A percentile compares a stretch with the other conserved stretches of the same genome.
Conservation (phyloP, 768 basidiomycete species). For the Suillus subaureus region DNA sequence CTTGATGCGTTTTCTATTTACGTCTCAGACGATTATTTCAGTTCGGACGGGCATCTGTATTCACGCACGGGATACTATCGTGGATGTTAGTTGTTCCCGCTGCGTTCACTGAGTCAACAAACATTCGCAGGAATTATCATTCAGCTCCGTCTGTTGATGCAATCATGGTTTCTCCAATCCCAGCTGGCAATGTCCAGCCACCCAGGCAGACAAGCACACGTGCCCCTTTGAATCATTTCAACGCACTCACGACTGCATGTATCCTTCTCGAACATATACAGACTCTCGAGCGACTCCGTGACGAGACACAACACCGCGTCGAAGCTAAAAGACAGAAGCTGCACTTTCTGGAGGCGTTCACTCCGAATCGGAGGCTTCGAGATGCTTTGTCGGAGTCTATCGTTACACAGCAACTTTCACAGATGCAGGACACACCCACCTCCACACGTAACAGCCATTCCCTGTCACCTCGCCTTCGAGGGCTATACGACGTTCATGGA, state of each 20-base stretch:
- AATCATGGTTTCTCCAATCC: neutral
- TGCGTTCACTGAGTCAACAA: neutral
- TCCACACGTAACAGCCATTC: conserved; percentile 9
- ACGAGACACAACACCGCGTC: conserved; percentile 6
- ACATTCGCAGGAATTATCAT: neutral
- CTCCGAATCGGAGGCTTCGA: neutral
- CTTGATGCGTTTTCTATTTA: neutral
- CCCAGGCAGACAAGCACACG: conserved; percentile 3
- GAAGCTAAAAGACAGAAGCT: conserved; percentile 2
- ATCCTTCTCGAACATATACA: conserved; percentile 29
- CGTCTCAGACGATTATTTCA: neutral
- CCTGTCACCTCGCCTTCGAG: conserved; percentile 31
- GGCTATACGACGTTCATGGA: conserved; percentile 32
- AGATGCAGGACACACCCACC: conserved; percentile 23
- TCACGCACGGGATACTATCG: neutral
- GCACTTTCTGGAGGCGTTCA: neutral
- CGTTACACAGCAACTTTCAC: neutral
- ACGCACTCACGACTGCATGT: conserved; percentile 33
- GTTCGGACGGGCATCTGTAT: neutral
- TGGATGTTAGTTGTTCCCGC: neutral
- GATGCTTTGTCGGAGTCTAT: conserved; percentile 1
- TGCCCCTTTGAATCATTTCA: conserved; percentile 10
- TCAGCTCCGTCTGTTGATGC: neutral
- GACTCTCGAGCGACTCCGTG: conserved; percentile 19
- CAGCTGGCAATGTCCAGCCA: neutral